A percentile compares a stretch with the other conserved stretches of the same genome.
Conservation (phyloP, 225 moss, liverwort and hornwort genomes). For the Bryoerythrophyllum caledonicum region DNA sequence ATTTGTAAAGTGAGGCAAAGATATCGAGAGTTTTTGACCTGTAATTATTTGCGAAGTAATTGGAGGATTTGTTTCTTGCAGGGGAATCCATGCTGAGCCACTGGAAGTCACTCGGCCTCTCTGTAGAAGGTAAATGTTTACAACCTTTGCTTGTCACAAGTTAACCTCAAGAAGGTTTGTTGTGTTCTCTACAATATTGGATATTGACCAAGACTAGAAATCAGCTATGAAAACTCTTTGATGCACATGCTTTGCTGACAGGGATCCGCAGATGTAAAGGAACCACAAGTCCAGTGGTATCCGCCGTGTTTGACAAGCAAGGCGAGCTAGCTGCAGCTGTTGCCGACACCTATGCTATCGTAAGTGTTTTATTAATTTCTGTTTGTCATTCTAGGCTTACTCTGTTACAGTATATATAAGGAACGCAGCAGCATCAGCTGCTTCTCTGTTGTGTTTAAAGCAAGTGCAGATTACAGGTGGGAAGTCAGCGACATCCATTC, state of each 20-base stretch:
- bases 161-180: constrained; percentile 14
- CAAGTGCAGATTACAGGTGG: constrained; percentile 19
- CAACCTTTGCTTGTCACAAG: constrained; percentile 6
- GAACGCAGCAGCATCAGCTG: not conserved
- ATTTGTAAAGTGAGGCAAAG: not conserved
- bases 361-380: constrained; percentile 23
- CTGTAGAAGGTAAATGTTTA: constrained; percentile 55
- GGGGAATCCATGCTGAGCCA: constrained; percentile 73
- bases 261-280: constrained; percentile 82
- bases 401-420: no score
- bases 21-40: no score
- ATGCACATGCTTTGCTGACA: constrained; percentile 38
- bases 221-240: constrained; percentile 2
- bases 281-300: constrained; percentile 80
- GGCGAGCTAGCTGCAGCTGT: constrained; percentile 89
- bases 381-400: no score
- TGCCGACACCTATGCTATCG: constrained; percentile 76
- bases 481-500: not conserved
- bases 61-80: constrained; percentile 28
- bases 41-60: not conserved
- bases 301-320: constrained; percentile 83
- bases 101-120: constrained; percentile 84
- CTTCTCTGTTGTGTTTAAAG: not conserved
- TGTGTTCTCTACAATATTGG: not conserved
- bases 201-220: no score